Percentiles rank a stretch among this genome's conserved stretches.
Evolutionary conservation across 257 asterid genomes (phyloP).

Genomic region (Jacaranda mimosifolia): DNA sequence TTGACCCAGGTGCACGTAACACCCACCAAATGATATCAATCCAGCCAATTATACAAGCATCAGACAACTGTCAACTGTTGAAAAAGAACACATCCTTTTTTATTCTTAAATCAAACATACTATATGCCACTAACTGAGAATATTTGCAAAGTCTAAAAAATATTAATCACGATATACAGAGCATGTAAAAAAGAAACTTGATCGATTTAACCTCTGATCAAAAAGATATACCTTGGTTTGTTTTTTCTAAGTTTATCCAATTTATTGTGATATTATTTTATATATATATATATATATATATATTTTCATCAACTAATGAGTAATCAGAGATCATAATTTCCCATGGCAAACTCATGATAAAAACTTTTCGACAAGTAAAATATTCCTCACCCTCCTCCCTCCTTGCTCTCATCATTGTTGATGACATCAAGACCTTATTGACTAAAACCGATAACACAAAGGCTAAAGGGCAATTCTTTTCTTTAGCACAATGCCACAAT

Average conservation of each 20-base stretch:
- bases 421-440: not conserved
- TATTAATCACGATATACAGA: not conserved
- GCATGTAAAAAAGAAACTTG: not conserved
- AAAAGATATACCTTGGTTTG: no score
- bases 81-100: not conserved
- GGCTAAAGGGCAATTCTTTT: not conserved
- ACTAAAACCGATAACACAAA: not conserved
- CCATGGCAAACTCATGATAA: not conserved
- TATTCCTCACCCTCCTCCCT: not conserved
- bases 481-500: not conserved
- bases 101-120: not conserved
- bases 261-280: no score
- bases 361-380: not conserved
- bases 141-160: not conserved
- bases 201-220: not conserved
- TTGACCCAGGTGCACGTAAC: not conserved
- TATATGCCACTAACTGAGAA: not conserved
- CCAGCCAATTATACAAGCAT: not conserved
- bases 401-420: not conserved
- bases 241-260: no score
- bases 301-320: not conserved
- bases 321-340: not conserved
- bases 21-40: not conserved
- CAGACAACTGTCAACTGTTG: no score
- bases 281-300: no score